Evolutionary conservation across 176 grass and related monocot species (phyloP).

Genomic region (Rhipidocladum racemiflorum): DNA sequence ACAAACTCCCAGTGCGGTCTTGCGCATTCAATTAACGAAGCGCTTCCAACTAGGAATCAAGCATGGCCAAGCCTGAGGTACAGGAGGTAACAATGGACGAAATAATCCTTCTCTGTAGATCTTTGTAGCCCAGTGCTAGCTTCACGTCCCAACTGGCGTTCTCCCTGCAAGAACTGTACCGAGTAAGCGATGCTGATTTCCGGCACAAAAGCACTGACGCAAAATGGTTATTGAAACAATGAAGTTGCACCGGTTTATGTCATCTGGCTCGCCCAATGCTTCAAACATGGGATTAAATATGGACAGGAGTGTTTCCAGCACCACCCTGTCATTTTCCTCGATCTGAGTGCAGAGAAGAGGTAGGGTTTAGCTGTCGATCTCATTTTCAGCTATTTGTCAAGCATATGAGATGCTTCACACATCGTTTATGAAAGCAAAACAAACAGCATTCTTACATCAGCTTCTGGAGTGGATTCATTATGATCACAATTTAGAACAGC

Average conservation of each 20-base stretch:
- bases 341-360: conserved; percentile 22
- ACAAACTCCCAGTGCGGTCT: not conserved
- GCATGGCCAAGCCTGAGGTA: conserved; percentile 43
- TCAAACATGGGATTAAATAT: conserved; percentile 90
- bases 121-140: conserved; percentile 64
- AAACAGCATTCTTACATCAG: conserved; percentile 44
- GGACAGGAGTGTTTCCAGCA: conserved; percentile 67
- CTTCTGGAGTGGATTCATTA: conserved; percentile 13
- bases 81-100: conserved; percentile 62
- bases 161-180: conserved; percentile 39
- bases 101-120: conserved; percentile 68
- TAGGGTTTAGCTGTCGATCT: not conserved
- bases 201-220: not conserved
- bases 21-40: not conserved
- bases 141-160: conserved; percentile 60
- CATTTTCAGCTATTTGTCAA: not conserved
- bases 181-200: not conserved
- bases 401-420: not conserved
- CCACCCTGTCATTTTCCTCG: conserved; percentile 61
- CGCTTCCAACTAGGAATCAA: conserved; percentile 36
- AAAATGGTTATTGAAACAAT: not conserved
- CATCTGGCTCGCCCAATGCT: conserved; percentile 47
- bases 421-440: not conserved
- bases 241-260: conserved; percentile 32
- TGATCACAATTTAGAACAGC: conserved; percentile 50